Conservation (phyloP, 2,329 filamentous ascomycete genomes). For the Periconia macrospinosa region DNA sequence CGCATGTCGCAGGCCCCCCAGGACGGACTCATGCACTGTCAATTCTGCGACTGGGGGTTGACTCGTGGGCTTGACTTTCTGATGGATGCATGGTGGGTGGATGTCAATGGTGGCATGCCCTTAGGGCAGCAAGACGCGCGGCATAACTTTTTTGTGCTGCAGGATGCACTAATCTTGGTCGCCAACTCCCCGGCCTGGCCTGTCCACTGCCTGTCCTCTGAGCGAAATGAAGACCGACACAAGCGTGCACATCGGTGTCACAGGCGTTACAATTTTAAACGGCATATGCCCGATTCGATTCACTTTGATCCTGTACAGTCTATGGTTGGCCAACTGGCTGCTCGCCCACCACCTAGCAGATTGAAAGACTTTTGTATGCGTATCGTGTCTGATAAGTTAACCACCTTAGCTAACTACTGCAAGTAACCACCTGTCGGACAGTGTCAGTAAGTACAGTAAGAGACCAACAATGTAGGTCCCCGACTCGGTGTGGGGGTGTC, state of each 20-base stretch:
- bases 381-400: background rate
- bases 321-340: conserved; percentile 17
- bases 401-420: background rate
- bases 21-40: conserved; percentile 39
- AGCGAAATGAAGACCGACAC: conserved; percentile 41
- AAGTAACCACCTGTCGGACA: background rate
- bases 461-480: background rate
- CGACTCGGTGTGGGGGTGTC: background rate
- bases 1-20: conserved; percentile 34
- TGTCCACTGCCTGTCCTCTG: conserved; percentile 18
- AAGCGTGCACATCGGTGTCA: conserved; percentile 26
- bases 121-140: conserved; percentile 41
- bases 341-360: conserved; percentile 10
- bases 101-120: conserved; percentile 21
- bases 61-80: too few relatives aligned
- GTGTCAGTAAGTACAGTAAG: too few relatives aligned
- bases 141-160: conserved; percentile 42
- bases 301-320: conserved; percentile 5
- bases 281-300: conserved; percentile 17
- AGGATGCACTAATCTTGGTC: conserved; percentile 36
- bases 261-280: conserved; percentile 12
- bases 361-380: conserved; percentile 5
- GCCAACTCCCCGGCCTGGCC: conserved; percentile 32
- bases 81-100: too few relatives aligned
- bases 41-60: conserved; percentile 34